Evolutionary conservation across 257 asterid species (phyloP), one percentile per base, ranked within the genome.

Genomic region (Euphrasia confusa): DNA sequence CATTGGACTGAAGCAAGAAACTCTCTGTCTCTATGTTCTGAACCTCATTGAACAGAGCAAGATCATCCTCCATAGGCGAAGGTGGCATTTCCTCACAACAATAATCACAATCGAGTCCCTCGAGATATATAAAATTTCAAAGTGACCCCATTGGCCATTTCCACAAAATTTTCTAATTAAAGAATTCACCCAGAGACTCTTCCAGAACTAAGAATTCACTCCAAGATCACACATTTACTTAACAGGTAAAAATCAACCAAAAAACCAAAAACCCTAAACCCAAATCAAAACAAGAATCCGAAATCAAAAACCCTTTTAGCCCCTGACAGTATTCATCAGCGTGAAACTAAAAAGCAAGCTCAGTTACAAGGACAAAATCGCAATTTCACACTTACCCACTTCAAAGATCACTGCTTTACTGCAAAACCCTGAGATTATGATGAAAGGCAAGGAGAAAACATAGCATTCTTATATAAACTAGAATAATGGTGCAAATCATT

Each of bases 51-150:
- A 88, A 88, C 65, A 88, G 76, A 44, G 92, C 82, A 67, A 88
- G 96, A 75, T 88, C 95, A 47, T 85, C 95, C 35, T 85, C 94
- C 66, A 81, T 77, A 33, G 94, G 95, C 17, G 88, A 83, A 58
- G 87, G 80, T 55, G 89, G 89, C 96, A 88, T 84, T 66, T 68
- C 47, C 30, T 9, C 37, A 13, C 37, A 32, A 57, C 30, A 59
- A 54, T 32, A 27, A 32, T 58, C 54, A 67, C 58, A 61, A 28
- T 79, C 73, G 44, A 76, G 63, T 10, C 68, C 69, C 60, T 71
- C 2, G 54, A 67, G 65, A 33, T 27, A 33, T 45, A 37, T 75
- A 67, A 60, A 68, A 44, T 57, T 63, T 30, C 63, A 66, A 67
- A 58, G 53, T 53, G 67, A 68, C 58, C 71, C 24, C 24, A 21